These are phyloP conservation scores for Scalesia atractyloides DNA, from an alignment of 129 eudicot species.

Conservation along the genomic window DNA sequence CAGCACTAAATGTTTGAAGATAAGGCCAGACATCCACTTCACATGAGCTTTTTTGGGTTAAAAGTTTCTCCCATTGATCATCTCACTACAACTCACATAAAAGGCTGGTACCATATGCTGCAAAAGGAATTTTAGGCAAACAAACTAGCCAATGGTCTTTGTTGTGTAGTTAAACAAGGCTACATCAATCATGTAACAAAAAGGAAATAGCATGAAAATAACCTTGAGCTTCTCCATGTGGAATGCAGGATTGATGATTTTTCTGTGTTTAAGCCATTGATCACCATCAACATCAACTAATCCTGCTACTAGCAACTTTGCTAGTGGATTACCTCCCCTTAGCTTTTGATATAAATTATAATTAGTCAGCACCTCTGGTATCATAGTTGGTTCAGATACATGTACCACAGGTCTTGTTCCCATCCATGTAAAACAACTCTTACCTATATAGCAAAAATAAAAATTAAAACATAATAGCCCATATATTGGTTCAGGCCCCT, in stretches of 20 bases:
- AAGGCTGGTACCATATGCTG: conserved; percentile 32
- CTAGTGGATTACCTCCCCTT: conserved; percentile 31
- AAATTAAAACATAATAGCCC: no score
- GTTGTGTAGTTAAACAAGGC: no score
- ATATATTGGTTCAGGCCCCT: no score
- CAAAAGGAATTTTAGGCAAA: conserved; percentile 2
- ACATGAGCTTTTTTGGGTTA: conserved; percentile 10
- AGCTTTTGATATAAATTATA: conserved; percentile 33
- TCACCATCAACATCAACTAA: conserved; percentile 23
- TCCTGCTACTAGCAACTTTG: conserved; percentile 29
- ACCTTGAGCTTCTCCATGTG: conserved; percentile 53
- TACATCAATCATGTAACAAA: not conserved
- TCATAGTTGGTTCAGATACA: conserved; percentile 36
- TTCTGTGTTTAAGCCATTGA: conserved; percentile 51
- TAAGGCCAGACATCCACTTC: conserved; percentile 40
- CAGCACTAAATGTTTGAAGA: conserved; percentile 26
- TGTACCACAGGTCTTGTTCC: conserved; percentile 43
- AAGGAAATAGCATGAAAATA: conserved; percentile 7
- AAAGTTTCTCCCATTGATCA: conserved; percentile 30
- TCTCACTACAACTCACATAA: conserved; percentile 30
- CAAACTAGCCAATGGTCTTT: no score
- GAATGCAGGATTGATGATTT: conserved; percentile 48
- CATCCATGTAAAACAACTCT: conserved; percentile 41
- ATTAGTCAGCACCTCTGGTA: conserved; percentile 37
- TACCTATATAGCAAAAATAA: conserved; percentile 12